These are phyloP conservation scores for Podospora tetraspora DNA, from an alignment of 495 filamentous ascomycete species.

Conservation along the genomic window DNA sequence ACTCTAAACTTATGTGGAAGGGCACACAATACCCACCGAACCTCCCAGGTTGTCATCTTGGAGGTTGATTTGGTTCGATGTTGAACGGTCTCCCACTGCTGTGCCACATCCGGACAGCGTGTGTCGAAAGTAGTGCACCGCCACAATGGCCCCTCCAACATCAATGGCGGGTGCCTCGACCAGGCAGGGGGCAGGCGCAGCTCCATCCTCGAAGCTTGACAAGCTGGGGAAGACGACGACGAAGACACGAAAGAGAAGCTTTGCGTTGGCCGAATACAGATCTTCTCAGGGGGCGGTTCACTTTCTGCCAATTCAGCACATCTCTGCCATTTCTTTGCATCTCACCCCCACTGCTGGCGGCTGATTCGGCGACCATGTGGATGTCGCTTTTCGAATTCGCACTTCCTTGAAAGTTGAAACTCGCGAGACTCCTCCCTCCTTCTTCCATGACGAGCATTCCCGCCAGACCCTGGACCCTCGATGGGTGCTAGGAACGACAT, in stretches of 20 bases:
- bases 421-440: background rate
- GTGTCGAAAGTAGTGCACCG: background rate
- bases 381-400: slow-evolving; percentile 14
- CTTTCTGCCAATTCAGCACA: background rate
- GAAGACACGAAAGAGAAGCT: background rate
- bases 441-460: slow-evolving; percentile 23
- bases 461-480: slow-evolving; percentile 23
- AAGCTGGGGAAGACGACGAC: background rate
- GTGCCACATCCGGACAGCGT: background rate
- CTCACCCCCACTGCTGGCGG: background rate
- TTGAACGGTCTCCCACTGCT: background rate
- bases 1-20: background rate
- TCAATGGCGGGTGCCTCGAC: background rate
- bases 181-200: background rate
- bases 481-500: slow-evolving; percentile 24
- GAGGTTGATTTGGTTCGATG: background rate
- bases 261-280: background rate
- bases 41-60: background rate
- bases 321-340: background rate
- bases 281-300: background rate
- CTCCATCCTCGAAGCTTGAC: background rate
- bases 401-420: slow-evolving; percentile 1
- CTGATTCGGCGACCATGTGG: background rate
- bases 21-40: background rate
- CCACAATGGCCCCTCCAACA: slow-evolving; percentile 5